These are phyloP conservation scores for Goffeauzyma gilvescens DNA, from an alignment of 768 basidiomycete genomes.

Conservation along the genomic window DNA sequence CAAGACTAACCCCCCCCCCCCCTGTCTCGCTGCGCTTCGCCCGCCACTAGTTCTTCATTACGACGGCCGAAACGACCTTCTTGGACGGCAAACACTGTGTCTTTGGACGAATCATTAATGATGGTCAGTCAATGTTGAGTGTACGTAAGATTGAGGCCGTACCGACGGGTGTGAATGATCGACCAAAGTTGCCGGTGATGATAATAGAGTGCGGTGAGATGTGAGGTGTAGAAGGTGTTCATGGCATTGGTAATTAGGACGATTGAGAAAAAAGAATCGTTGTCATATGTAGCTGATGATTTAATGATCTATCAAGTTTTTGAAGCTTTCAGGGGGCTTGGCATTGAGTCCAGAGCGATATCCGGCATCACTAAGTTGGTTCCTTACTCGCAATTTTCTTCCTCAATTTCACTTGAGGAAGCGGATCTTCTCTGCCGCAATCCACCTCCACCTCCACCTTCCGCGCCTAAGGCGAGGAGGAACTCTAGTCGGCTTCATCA, in stretches of 20 bases:
- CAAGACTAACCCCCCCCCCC: constrained; percentile 1
- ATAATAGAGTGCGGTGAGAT: constrained; percentile 29
- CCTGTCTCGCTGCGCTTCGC: neutral
- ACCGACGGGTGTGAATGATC: constrained; percentile 39
- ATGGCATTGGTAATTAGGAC: too few species aligned
- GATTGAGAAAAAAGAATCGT: too few species aligned
- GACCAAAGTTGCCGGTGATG: constrained; percentile 4
- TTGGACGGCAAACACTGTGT: constrained; percentile 46
- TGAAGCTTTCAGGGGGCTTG: too few species aligned
- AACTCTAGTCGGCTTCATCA: constrained; percentile 6
- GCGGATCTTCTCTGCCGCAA: too few species aligned
- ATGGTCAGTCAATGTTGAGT: constrained; percentile 52
- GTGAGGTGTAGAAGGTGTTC: constrained; percentile 14
- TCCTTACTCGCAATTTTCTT: too few species aligned
- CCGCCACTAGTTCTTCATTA: constrained; percentile 69
- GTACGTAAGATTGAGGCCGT: constrained; percentile 92
- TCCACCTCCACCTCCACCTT: too few species aligned
- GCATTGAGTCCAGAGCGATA: too few species aligned
- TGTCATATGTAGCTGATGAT: too few species aligned
- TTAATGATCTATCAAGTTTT: too few species aligned
- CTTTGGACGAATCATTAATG: constrained; percentile 38
- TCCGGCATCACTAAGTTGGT: too few species aligned
- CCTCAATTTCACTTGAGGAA: too few species aligned
- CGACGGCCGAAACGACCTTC: constrained; percentile 83
- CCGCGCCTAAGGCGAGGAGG: neutral